These are phyloP conservation scores for Cryptococcus sp. DNA, from an alignment of 1,284 basidiomycete genomes.

Conservation along the genomic window DNA sequence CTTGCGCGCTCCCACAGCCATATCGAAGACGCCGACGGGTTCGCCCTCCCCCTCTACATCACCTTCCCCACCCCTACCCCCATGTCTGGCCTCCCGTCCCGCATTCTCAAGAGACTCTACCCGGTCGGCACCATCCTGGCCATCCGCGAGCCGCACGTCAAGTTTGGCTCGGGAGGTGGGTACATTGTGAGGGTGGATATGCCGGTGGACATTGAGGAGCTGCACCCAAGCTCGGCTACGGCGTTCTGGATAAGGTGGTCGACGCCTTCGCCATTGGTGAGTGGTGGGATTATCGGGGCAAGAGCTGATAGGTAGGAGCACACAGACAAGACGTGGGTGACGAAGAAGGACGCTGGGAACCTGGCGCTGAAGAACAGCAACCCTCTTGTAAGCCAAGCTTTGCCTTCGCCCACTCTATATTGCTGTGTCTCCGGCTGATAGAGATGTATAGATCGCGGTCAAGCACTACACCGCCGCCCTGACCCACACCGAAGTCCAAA, in stretches of 20 bases:
- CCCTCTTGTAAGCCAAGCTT: background rate
- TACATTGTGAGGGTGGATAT: conserved; percentile 3
- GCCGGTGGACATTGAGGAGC: conserved; percentile 3
- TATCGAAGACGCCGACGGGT: conserved; percentile 4
- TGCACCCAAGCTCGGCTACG: background rate
- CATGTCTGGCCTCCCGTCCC: background rate
- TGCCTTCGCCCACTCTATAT: too few relatives aligned
- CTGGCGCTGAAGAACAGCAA: background rate
- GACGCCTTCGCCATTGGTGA: background rate
- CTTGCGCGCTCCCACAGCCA: background rate
- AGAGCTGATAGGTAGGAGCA: background rate
- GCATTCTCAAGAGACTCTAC: conserved; percentile 1
- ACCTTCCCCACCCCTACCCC: background rate
- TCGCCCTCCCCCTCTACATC: background rate
- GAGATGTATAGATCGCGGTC: background rate
- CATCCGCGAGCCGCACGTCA: conserved; percentile 7
- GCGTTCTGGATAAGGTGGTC: background rate
- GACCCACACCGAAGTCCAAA: background rate
- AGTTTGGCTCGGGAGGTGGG: background rate
- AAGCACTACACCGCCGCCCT: conserved; percentile 3
- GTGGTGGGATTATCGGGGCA: background rate
- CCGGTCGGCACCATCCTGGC: conserved; percentile 7
- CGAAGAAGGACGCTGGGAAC: background rate
- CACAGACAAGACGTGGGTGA: background rate
- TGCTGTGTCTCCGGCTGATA: background rate